Evolutionary conservation across 352 stramenopile species (phyloP).

Genomic region (Phytophthora idaei): DNA sequence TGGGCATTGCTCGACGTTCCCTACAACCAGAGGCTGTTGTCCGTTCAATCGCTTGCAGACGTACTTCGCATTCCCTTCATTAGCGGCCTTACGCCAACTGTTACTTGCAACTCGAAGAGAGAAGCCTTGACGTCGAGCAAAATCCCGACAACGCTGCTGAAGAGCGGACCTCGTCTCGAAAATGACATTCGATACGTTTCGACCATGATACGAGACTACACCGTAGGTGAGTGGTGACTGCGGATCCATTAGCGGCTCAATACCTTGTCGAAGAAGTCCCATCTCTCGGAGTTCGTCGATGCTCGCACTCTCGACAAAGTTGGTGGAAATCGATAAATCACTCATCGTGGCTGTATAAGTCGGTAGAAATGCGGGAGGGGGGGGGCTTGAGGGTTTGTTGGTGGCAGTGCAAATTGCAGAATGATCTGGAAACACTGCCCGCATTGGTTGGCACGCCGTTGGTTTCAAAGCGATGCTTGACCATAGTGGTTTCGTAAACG

Average conservation of each 20-base stretch:
- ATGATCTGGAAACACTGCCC: no score
- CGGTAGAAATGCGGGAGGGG: no score
- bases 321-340: background rate
- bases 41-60: constrained; percentile 7
- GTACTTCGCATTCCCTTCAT: background rate
- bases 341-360: background rate
- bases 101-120: background rate
- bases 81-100: background rate
- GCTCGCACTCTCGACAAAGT: background rate
- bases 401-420: no score
- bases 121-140: background rate
- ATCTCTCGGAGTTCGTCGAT: background rate
- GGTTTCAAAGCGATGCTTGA: no score
- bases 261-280: background rate
- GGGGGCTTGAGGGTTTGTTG: no score
- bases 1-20: background rate
- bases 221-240: background rate
- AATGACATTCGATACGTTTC: background rate
- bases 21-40: background rate
- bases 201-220: no score
- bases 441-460: no score
- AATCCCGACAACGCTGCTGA: background rate
- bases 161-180: background rate
- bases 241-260: background rate
- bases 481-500: no score